Evolutionary conservation across 768 basidiomycete genomes (phyloP).

Genomic region (Phylloporus scabripes): DNA sequence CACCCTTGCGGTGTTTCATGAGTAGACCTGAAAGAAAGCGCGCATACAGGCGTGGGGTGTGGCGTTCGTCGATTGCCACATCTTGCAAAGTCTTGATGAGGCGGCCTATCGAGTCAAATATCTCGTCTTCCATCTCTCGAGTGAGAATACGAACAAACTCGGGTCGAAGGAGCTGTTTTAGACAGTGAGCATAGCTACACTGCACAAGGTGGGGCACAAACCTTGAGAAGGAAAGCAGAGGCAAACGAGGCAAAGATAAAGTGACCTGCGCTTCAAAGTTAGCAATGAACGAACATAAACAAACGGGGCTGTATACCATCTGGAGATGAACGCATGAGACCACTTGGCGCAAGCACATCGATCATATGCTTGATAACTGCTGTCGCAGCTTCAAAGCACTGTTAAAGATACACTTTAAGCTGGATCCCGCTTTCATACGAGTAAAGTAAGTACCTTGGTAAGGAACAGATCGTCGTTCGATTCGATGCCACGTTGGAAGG

Average conservation of each 20-base stretch:
- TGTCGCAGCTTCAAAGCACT: slow-evolving; percentile 69
- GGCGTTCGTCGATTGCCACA: slow-evolving; percentile 75
- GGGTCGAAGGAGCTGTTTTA: slow-evolving; percentile 57
- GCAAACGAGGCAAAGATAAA: slow-evolving; percentile 80
- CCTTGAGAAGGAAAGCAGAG: slow-evolving; percentile 79
- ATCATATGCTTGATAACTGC: slow-evolving; percentile 61
- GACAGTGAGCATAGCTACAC: not conserved
- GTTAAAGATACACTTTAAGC: not conserved
- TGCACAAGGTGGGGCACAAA: slow-evolving; percentile 21
- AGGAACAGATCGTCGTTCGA: slow-evolving; percentile 61
- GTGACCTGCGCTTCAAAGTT: slow-evolving; percentile 41
- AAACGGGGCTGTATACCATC: slow-evolving; percentile 52
- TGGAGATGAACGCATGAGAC: slow-evolving; percentile 73
- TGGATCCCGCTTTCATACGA: not conserved
- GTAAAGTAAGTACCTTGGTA: slow-evolving; percentile 42
- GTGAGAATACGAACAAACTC: slow-evolving; percentile 62
- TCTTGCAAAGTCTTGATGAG: slow-evolving; percentile 69
- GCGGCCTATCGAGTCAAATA: slow-evolving; percentile 65
- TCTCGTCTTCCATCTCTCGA: slow-evolving; percentile 57
- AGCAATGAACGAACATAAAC: not conserved
- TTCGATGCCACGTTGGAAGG: slow-evolving; percentile 64
- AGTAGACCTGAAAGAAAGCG: slow-evolving; percentile 73
- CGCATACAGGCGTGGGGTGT: slow-evolving; percentile 75
- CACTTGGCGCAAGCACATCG: slow-evolving; percentile 59
- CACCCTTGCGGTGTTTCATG: slow-evolving; percentile 63